Conservation (phyloP, 1,284 basidiomycete species). For the Tetrapyrgos nigripes region DNA sequence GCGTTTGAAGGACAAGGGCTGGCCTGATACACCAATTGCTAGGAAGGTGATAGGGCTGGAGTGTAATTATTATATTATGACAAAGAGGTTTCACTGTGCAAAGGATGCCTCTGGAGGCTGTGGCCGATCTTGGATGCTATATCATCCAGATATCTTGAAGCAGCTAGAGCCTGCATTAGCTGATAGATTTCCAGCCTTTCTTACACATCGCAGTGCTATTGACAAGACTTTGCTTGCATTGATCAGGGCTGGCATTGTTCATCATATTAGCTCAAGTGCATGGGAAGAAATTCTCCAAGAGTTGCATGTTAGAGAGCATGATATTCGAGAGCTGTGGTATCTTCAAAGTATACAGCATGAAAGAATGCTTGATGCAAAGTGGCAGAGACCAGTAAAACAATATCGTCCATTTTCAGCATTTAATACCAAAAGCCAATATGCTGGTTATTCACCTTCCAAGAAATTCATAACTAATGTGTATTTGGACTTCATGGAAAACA, state of each 20-base stretch:
- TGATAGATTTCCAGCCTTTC: constrained; percentile 16
- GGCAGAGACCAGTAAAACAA: not conserved
- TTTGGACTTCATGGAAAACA: constrained; percentile 17
- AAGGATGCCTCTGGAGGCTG: constrained; percentile 1
- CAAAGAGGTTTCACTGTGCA: constrained; percentile 11
- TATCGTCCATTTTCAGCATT: constrained; percentile 16
- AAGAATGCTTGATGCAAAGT: not conserved
- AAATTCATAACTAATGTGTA: constrained; percentile 19
- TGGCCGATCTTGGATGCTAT: not conserved
- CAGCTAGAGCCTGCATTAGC: constrained; percentile 5
- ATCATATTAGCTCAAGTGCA: not conserved
- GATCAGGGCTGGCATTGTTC: not conserved
- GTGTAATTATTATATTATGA: constrained; percentile 18
- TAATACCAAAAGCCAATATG: constrained; percentile 12
- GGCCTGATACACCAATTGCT: too few relatives aligned
- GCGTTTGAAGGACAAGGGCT: too few relatives aligned
- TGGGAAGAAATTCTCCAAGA: constrained; percentile 4
- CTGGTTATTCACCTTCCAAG: constrained; percentile 17
- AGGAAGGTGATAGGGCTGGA: constrained; percentile 11
- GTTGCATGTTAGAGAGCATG: constrained; percentile 14
- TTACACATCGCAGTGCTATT: constrained; percentile 15
- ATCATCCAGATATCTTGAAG: too few relatives aligned
- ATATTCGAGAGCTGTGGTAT: constrained; percentile 15
- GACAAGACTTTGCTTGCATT: constrained; percentile 13
- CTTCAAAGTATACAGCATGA: constrained; percentile 7